Evolutionary conservation across 805 yeast species (phyloP).

Genomic region (Ogataea henricii): DNA sequence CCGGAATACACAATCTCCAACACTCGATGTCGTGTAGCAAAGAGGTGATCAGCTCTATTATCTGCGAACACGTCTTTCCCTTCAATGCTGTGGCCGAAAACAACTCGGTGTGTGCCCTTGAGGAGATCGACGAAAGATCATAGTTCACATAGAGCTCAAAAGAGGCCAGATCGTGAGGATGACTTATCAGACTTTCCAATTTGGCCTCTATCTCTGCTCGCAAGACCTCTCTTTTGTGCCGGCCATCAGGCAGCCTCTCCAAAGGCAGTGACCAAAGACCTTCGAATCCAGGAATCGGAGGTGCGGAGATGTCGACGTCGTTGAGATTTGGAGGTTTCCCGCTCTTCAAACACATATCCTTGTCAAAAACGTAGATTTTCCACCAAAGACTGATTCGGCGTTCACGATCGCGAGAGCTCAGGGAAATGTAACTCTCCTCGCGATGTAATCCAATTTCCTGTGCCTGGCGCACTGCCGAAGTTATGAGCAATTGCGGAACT

Average conservation of each 20-base stretch:
- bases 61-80: constrained; percentile 21
- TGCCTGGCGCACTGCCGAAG: constrained; percentile 54
- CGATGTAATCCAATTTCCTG: constrained; percentile 60
- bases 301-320: constrained; percentile 41
- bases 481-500: constrained; percentile 41
- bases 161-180: not conserved
- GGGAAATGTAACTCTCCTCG: constrained; percentile 42
- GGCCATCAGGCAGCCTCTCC: constrained; percentile 12
- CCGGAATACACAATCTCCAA: constrained; percentile 34
- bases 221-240: constrained; percentile 16
- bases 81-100: constrained; percentile 32
- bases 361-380: constrained; percentile 49
- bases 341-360: constrained; percentile 43
- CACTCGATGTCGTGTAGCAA: constrained; percentile 29
- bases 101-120: constrained; percentile 29
- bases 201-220: constrained; percentile 7
- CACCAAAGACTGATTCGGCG: constrained; percentile 50
- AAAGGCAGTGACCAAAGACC: constrained; percentile 24
- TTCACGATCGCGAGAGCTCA: constrained; percentile 39
- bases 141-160: constrained; percentile 20
- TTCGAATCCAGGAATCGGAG: constrained; percentile 29
- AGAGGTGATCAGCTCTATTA: constrained; percentile 11
- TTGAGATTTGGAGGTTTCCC: constrained; percentile 53
- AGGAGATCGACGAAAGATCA: constrained; percentile 29
- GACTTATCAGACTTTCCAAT: constrained; percentile 11